Percentiles rank a stretch among this genome's conserved stretches.
Evolutionary conservation across 257 asterid genomes (phyloP).

Genomic region (Petunia axillaris): DNA sequence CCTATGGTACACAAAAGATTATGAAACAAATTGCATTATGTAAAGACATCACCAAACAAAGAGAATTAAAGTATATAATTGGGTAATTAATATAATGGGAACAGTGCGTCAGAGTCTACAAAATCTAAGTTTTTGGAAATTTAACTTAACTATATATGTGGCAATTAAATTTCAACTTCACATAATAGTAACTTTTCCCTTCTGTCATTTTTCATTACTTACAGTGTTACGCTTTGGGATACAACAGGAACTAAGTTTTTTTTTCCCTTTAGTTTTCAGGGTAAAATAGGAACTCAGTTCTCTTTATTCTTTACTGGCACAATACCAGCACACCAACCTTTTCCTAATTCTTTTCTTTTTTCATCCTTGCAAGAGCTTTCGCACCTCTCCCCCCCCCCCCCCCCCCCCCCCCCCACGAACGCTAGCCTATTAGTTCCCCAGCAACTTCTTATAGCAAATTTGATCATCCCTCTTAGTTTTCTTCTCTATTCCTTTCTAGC

Average conservation of each 20-base stretch:
- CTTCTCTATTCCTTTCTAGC: too few relatives aligned
- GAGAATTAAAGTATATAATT: neutral
- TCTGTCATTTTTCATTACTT: conserved; percentile 5
- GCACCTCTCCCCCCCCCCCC: too few relatives aligned
- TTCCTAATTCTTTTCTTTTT: neutral
- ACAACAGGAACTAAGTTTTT: neutral
- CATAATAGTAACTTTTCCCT: neutral
- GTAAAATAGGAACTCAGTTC: neutral
- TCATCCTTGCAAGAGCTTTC: neutral
- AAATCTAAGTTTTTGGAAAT: neutral
- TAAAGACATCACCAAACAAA: neutral
- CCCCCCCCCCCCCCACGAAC: too few relatives aligned
- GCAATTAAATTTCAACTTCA: neutral
- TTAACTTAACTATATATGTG: neutral
- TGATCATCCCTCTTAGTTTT: too few relatives aligned
- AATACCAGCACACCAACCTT: neutral
- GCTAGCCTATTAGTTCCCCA: too few relatives aligned
- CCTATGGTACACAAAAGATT: neutral
- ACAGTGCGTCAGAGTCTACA: neutral
- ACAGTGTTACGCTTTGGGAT: neutral
- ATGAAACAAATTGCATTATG: neutral
- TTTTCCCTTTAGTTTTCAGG: neutral
- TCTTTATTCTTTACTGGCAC: neutral
- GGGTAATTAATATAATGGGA: neutral
- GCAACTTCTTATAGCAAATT: too few relatives aligned